A percentile compares a stretch with the other conserved stretches of the same genome.
Evolutionary conservation across 371 early-diverging fungal species (phyloP).

Genomic region (Entomophthora muscae): DNA sequence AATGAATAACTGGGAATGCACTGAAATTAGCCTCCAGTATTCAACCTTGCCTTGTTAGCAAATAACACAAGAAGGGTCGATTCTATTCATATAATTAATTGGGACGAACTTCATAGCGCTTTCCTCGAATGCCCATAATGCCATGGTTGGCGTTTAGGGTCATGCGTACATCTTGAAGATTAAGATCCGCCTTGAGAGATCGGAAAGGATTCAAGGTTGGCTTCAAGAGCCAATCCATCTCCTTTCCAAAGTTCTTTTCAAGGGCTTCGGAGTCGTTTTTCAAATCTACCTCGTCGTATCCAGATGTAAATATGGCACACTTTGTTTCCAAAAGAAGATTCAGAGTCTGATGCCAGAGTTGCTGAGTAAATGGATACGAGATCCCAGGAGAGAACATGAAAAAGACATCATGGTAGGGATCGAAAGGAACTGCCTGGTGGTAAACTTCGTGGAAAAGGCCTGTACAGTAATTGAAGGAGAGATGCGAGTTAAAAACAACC

Average conservation of each 20-base stretch:
- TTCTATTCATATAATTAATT: not conserved
- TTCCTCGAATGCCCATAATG: constrained; percentile 67
- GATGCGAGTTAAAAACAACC: constrained; percentile 21
- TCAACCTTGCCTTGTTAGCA: not conserved
- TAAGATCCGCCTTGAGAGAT: constrained; percentile 56
- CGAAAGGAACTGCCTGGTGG: constrained; percentile 32
- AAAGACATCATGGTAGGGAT: constrained; percentile 63
- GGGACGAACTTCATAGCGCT: constrained; percentile 50
- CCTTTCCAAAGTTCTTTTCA: constrained; percentile 22
- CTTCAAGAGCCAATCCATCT: constrained; percentile 49
- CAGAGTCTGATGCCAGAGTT: constrained; percentile 53
- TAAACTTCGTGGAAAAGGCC: constrained; percentile 26
- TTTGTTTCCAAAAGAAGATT: constrained; percentile 54
- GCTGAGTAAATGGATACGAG: constrained; percentile 38
- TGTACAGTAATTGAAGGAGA: constrained; percentile 28
- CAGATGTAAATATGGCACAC: constrained; percentile 62
- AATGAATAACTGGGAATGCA: too few relatives aligned
- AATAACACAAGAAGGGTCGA: constrained; percentile 9
- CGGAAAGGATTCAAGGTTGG: constrained; percentile 50
- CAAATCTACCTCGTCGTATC: constrained; percentile 55
- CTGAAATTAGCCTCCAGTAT: too few relatives aligned
- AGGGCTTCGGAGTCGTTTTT: constrained; percentile 35
- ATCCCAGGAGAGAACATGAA: constrained; percentile 70
- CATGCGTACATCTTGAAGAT: constrained; percentile 50
- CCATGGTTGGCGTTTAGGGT: constrained; percentile 64